A percentile compares a stretch with the other conserved stretches of the same genome.
phyloP scores from a whole-genome alignment of 495 filamentous ascomycete genomes.

The Annulohypoxylon moriforme region DNA sequence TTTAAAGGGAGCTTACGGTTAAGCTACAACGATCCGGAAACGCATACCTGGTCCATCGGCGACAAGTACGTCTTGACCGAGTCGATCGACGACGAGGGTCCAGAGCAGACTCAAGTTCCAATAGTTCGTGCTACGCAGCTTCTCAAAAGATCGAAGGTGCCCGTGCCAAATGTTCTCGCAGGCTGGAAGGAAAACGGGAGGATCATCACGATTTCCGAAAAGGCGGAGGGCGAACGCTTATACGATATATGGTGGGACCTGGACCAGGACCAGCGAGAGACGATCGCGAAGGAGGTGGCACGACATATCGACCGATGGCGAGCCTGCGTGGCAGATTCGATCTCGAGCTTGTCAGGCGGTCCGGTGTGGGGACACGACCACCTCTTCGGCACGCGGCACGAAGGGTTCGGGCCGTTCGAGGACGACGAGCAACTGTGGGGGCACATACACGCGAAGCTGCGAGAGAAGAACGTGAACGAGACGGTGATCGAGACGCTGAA shows the following conservation, averaged over 20 bases:
- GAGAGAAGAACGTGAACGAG: constrained; percentile 16
- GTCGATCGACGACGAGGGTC: constrained; percentile 26
- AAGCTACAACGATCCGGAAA: constrained; percentile 39
- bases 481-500: constrained; percentile 23
- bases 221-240: constrained; percentile 30
- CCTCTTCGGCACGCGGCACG: constrained; percentile 30
- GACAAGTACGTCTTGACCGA: constrained; percentile 43
- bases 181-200: constrained; percentile 45
- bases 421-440: constrained; percentile 39
- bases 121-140: constrained; percentile 28
- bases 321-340: constrained; percentile 25
- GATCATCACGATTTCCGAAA: constrained; percentile 40
- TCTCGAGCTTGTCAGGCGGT: constrained; percentile 35
- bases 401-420: constrained; percentile 37
- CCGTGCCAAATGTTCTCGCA: constrained; percentile 38
- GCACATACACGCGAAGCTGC: constrained; percentile 21
- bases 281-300: constrained; percentile 37
- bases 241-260: constrained; percentile 48
- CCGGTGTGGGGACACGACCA: constrained; percentile 29
- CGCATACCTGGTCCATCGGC: constrained; percentile 43
- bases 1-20: constrained; percentile 43
- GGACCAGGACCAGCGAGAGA: constrained; percentile 15
- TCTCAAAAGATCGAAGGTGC: constrained; percentile 25
- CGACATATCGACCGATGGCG: constrained; percentile 35
- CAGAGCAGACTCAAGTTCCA: constrained; percentile 25